Conservation (phyloP, 2,329 filamentous ascomycete genomes). For the Aspergillus sp. region DNA sequence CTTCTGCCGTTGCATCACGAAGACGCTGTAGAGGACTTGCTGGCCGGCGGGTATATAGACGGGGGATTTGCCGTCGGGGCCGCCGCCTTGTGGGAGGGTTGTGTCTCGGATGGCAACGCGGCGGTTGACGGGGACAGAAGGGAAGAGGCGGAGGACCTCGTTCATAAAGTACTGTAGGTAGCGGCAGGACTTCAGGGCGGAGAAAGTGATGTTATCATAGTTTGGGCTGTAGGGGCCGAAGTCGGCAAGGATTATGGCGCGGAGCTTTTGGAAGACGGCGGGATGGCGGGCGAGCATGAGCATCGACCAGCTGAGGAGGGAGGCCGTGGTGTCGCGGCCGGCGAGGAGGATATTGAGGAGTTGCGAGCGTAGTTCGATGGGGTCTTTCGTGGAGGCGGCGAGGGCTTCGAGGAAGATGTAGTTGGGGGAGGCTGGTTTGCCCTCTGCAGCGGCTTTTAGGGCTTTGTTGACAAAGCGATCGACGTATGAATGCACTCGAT, state of each 20-base stretch:
- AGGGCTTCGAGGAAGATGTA: slow-evolving; percentile 58
- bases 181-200: slow-evolving; percentile 46
- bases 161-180: slow-evolving; percentile 45
- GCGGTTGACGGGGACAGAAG: slow-evolving; percentile 53
- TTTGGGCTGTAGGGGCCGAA: slow-evolving; percentile 24
- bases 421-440: slow-evolving; percentile 24
- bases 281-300: slow-evolving; percentile 30
- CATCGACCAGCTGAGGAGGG: slow-evolving; percentile 46
- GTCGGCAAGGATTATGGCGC: slow-evolving; percentile 21
- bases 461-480: slow-evolving; percentile 30
- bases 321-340: slow-evolving; percentile 59
- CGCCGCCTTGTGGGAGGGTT: slow-evolving; percentile 59
- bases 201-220: slow-evolving; percentile 42
- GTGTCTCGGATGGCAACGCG: slow-evolving; percentile 47
- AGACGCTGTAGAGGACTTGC: slow-evolving; percentile 67
- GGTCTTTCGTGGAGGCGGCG: slow-evolving; percentile 52
- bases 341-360: slow-evolving; percentile 58
- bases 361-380: slow-evolving; percentile 53
- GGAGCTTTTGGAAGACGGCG: slow-evolving; percentile 22
- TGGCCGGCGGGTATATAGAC: slow-evolving; percentile 70
- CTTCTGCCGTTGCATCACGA: slow-evolving; percentile 73
- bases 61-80: slow-evolving; percentile 62
- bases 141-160: slow-evolving; percentile 51
- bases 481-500: slow-evolving; percentile 27
- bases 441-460: slow-evolving; percentile 31